Evolutionary conservation across 306 rosid genomes (phyloP).

Genomic region (Delonix regia): DNA sequence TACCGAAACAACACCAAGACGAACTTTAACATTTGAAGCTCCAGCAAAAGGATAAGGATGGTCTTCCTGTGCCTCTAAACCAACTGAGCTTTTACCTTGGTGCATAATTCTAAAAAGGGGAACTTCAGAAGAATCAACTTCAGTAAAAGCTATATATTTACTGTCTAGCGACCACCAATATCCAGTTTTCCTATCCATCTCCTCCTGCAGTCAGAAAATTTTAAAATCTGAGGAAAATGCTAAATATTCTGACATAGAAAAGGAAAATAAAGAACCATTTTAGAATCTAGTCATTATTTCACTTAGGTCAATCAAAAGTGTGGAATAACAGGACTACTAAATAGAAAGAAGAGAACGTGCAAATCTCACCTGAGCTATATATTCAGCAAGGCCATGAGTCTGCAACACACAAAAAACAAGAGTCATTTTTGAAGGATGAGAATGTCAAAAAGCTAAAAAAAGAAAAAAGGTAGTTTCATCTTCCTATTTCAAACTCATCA

Average conservation of each 20-base stretch:
- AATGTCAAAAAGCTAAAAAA: slow-evolving; percentile 17
- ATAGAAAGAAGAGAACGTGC: slow-evolving; percentile 24
- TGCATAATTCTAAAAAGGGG: slow-evolving; percentile 95
- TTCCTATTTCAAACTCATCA: slow-evolving; percentile 1
- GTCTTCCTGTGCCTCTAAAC: slow-evolving; percentile 95
- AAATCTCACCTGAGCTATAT: slow-evolving; percentile 96
- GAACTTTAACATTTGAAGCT: slow-evolving; percentile 87
- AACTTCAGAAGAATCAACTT: slow-evolving; percentile 87
- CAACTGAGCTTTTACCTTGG: slow-evolving; percentile 93
- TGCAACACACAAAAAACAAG: slow-evolving; percentile 50
- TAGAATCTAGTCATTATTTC: slow-evolving; percentile 13
- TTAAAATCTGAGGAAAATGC: slow-evolving; percentile 16
- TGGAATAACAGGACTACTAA: background rate
- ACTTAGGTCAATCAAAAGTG: slow-evolving; percentile 19
- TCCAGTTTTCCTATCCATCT: slow-evolving; percentile 95
- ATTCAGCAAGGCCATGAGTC: slow-evolving; percentile 94
- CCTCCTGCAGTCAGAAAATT: slow-evolving; percentile 73
- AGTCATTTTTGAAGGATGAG: slow-evolving; percentile 37
- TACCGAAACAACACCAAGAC: slow-evolving; percentile 84
- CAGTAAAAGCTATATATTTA: slow-evolving; percentile 86
- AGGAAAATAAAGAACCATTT: slow-evolving; percentile 10
- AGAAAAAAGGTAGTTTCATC: slow-evolving; percentile 17
- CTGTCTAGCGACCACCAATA: slow-evolving; percentile 99
- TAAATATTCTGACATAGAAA: slow-evolving; percentile 15
- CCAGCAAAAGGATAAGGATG: slow-evolving; percentile 98